Evolutionary conservation across 345 rosid genomes (phyloP).

Genomic region (Citrus trifoliata): DNA sequence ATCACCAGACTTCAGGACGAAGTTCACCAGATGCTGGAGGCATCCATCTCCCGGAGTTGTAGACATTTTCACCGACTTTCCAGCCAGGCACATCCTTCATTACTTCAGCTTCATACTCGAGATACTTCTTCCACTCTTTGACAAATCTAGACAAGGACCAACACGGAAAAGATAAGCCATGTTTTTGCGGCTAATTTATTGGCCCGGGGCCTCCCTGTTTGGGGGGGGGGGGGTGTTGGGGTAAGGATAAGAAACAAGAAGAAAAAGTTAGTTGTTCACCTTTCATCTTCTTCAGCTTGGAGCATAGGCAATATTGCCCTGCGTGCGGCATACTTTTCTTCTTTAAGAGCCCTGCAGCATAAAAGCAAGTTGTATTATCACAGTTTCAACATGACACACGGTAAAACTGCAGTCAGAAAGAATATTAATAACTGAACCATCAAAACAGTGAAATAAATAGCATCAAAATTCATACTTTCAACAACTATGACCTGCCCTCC

Average conservation of each 20-base stretch:
- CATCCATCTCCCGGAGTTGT: constrained; percentile 96
- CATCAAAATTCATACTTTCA: background rate
- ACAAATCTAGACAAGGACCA: constrained; percentile 55
- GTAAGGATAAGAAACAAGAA: background rate
- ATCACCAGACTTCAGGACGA: constrained; percentile 97
- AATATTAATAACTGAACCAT: background rate
- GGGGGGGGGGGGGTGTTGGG: background rate
- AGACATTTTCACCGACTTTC: constrained; percentile 95
- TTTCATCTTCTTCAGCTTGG: constrained; percentile 99
- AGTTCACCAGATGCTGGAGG: constrained; percentile 99
- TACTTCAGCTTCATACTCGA: constrained; percentile 95
- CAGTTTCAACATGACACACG: background rate
- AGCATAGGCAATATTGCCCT: constrained; percentile 82
- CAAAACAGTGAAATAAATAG: no score
- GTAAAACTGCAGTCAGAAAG: background rate
- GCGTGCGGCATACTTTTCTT: constrained; percentile 93
- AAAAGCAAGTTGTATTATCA: background rate
- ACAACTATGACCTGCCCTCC: background rate
- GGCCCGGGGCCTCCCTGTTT: no score
- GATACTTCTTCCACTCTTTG: constrained; percentile 94
- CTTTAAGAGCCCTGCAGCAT: constrained; percentile 78
- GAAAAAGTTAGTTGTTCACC: constrained; percentile 35
- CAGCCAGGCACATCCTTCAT: constrained; percentile 99
- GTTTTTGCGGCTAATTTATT: background rate
- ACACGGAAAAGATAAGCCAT: background rate